These are phyloP conservation scores for Anacardium occidentale DNA, from an alignment of 345 rosid genomes.

Conservation along the genomic window DNA sequence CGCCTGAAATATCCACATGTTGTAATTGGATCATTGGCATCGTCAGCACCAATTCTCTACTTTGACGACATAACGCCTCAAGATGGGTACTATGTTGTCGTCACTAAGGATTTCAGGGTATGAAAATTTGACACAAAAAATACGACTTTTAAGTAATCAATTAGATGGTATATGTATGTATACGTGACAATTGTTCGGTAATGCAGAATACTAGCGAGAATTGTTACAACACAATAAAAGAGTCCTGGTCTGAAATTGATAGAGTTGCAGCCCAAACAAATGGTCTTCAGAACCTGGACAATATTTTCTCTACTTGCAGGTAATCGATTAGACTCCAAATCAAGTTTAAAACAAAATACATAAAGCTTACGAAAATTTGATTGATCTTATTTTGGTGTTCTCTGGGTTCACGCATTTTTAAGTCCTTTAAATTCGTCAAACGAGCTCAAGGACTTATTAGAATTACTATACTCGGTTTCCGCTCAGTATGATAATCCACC, in stretches of 20 bases:
- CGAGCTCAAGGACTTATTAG: slow-evolving; percentile 13
- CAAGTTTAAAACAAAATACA: neutral
- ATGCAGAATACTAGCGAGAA: slow-evolving; percentile 25
- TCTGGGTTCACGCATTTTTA: neutral
- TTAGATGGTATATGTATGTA: no score
- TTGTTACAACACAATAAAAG: slow-evolving; percentile 30
- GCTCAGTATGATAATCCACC: slow-evolving; percentile 31
- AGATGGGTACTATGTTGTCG: slow-evolving; percentile 22
- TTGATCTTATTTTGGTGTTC: neutral
- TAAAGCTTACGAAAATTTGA: neutral
- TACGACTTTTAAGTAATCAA: no score
- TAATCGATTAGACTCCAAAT: neutral
- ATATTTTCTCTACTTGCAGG: slow-evolving; percentile 26
- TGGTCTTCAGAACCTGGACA: slow-evolving; percentile 15
- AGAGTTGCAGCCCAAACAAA: slow-evolving; percentile 24
- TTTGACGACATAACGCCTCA: slow-evolving; percentile 30
- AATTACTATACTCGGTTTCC: neutral
- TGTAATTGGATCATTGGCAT: slow-evolving; percentile 28
- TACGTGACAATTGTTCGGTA: neutral
- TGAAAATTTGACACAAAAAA: neutral
- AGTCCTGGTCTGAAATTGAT: slow-evolving; percentile 32
- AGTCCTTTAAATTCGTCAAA: slow-evolving; percentile 16
- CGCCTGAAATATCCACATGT: slow-evolving; percentile 35
- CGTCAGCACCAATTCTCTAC: slow-evolving; percentile 33
- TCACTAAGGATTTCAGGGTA: slow-evolving; percentile 29